Base-by-base conservation (phyloP, 164 flowering plant species). In the Chimonanthus salicifolius region DNA sequence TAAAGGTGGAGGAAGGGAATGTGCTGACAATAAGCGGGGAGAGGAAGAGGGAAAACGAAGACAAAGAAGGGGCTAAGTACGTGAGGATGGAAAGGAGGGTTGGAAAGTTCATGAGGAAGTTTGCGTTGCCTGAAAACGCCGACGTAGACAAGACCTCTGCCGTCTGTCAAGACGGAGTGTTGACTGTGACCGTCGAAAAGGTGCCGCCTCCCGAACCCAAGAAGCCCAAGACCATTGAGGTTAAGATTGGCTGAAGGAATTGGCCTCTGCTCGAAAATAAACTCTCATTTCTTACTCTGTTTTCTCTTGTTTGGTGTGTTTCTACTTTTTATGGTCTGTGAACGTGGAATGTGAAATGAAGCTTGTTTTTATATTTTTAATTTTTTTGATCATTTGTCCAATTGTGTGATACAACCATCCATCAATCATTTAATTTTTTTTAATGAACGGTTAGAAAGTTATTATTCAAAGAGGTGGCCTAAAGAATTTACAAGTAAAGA, bases 131-230 rank as follows among this genome's bases (percentile, higher is more conserved):
- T 15, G 90, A 87, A 49, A 85, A 87, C 74, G 88, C 88, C 3
- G 73, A 87, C 10, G 33, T 71, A 1, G 88, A 89, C 2, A 72
- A 68, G 43, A 80, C 88, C 10, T 74, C 83, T 0, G 94, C 94
- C 5, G 80, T 80, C 33, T 82, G 80, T 46, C 84, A 82, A 70
- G 88, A 89, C 16, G 91, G 91, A 3, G 89, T 88, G 68, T 77
- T 89, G 64, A 85, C 86, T 3, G 89, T 89, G 1, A 87, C 87
- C 5, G 88, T 87, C 13, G 77, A 84, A 83, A 90, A 90, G 79
- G 15, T 78, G 78, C 88, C 90, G 0, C 90, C 89, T 21, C 92
- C 90, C 21, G 87, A 84, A 83, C 88, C 92, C 7, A 90, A 88
- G 90, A 86, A 87, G 82, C 86, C 89, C 3, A 87, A 78, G 86